Percentiles rank a stretch among this genome's conserved stretches.
These are phyloP conservation scores for Xylaria sp. DNA, from an alignment of 2,329 filamentous ascomycete species.

Conservation along the genomic window DNA sequence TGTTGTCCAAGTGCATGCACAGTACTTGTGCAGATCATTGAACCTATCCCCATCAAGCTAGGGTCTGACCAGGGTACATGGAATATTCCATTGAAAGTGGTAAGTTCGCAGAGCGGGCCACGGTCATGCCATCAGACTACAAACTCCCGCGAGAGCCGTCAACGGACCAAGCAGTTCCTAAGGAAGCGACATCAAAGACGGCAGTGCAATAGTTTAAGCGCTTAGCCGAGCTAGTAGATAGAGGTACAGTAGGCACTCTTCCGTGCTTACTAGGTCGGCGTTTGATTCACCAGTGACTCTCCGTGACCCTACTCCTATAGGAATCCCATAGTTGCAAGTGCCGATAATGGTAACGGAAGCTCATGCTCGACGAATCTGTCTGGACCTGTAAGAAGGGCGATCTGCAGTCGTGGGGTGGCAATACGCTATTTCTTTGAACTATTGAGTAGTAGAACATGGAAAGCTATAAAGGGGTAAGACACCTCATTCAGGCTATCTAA, in stretches of 20 bases:
- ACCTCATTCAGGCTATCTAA: not conserved
- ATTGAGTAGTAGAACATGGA: not conserved
- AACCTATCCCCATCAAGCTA: conserved; percentile 28
- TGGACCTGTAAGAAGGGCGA: conserved; percentile 1
- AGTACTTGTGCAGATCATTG: conserved; percentile 32
- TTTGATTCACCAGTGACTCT: not conserved
- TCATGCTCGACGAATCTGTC: not conserved
- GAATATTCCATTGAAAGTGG: conserved; percentile 25
- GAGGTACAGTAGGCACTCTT: not conserved
- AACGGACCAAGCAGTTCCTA: not conserved
- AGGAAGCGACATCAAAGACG: not conserved
- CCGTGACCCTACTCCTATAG: not conserved
- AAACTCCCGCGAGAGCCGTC: conserved; percentile 12
- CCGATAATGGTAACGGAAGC: not conserved
- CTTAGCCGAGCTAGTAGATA: not conserved
- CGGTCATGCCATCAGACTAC: conserved; percentile 22
- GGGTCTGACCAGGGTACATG: conserved; percentile 26
- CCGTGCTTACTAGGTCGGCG: not conserved
- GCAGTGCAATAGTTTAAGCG: not conserved
- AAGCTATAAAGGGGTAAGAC: conserved; percentile 22
- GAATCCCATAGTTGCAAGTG: not conserved
- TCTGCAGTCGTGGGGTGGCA: conserved; percentile 8
- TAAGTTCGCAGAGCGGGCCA: conserved; percentile 28
- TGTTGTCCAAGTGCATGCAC: conserved; percentile 30
- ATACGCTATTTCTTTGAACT: not conserved